Base-by-base conservation (phyloP, 306 rosid species). In the Cicer chorassanicum region DNA sequence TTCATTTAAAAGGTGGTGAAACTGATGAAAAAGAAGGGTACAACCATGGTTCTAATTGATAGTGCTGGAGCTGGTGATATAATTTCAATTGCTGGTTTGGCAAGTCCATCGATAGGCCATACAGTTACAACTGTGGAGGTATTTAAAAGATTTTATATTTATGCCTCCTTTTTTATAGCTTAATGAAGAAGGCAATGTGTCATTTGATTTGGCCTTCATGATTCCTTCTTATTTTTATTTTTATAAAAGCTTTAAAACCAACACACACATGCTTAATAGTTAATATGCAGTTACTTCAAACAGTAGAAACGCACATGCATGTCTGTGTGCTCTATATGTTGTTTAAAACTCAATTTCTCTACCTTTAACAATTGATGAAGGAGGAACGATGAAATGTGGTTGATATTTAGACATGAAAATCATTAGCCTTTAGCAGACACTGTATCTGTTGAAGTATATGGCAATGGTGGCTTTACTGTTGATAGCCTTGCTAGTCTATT, bases 21-120 rank as follows among this genome's bases (percentile, higher is more conserved):
- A 75, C 80, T 94, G 85, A 94, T 92, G 97, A 94, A 94, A 82
- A 94, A 88, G 86, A 94, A 86, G 80, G 99, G 99, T 46, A 92
- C 99, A 0, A 56, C 38, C 83, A 87, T 88, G 86, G 90, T 85
- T 83, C 87, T 79, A 59, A 84, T 74, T 69, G 96, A 94, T 57
- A 73, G 89, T 86, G 99, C 97, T 72, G 99, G 99, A 70, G 99
- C 99, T 15, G 99, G 97, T 29, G 99, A 94, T 87, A 94, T 94
- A 62, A 73, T 94, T 72, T 94, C 99, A 64, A 80, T 94, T 86
- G 96, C 97, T 62, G 99, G 99, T 75, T 82, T 92, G 78, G 77
- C 95, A 71, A 83, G 61, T 67, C 99, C 97, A 57, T 65, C 96
- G 72, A 94, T 94, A 69, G 99, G 99, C 80, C 91, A 94, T 77